These are phyloP conservation scores for Gymnopilus junonius DNA, from an alignment of 768 basidiomycete genomes.

Conservation along the genomic window DNA sequence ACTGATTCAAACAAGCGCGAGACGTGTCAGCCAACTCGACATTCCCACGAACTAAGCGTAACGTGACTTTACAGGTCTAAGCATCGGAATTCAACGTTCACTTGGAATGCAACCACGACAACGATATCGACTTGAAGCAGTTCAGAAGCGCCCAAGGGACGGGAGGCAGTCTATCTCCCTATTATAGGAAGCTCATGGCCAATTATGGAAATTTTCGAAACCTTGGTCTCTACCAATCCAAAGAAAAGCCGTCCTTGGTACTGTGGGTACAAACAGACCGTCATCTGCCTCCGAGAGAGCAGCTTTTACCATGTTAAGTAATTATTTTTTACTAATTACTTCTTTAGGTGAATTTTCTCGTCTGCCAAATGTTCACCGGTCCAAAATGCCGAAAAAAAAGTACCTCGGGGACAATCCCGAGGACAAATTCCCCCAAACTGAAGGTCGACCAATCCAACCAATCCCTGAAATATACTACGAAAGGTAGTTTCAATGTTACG, in stretches of 20 bases:
- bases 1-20: no score
- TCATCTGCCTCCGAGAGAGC: not conserved
- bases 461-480: constrained; percentile 3
- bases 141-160: not conserved
- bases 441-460: not conserved
- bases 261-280: not conserved
- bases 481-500: not conserved
- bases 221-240: not conserved
- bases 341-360: not conserved
- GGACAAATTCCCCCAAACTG: not conserved
- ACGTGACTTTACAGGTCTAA: no score
- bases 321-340: not conserved
- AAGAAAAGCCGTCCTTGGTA: not conserved
- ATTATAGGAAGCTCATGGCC: not conserved
- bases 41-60: no score
- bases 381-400: constrained; percentile 1
- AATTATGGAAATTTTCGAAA: not conserved
- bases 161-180: not conserved
- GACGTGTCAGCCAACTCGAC: no score
- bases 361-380: not conserved
- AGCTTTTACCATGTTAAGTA: not conserved
- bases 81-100: no score
- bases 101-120: no score
- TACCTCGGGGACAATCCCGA: constrained; percentile 13
- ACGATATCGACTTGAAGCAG: no score